Conservation (phyloP, 768 basidiomycete species). For the Agaricus sinodeliciosus region DNA sequence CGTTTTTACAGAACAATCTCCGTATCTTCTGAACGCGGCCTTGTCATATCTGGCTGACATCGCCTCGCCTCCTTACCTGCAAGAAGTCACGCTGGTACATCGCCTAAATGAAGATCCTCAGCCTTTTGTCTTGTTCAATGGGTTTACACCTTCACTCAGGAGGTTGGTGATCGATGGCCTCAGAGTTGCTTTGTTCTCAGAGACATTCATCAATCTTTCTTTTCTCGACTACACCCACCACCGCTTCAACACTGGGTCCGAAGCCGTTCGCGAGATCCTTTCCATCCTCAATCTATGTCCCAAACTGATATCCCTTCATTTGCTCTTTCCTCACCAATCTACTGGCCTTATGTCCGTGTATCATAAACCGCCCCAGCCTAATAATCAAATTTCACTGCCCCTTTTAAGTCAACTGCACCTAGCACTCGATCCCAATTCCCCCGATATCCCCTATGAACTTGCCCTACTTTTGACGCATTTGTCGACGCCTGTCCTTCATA, state of each 20-base stretch:
- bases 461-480: constrained; percentile 44
- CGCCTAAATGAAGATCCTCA: constrained; percentile 64
- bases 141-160: constrained; percentile 49
- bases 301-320: constrained; percentile 43
- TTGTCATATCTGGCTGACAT: constrained; percentile 53
- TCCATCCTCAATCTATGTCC: constrained; percentile 50
- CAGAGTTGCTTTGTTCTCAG: constrained; percentile 55
- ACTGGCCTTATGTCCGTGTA: constrained; percentile 8
- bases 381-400: constrained; percentile 34
- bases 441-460: constrained; percentile 60
- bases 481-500: constrained; percentile 38
- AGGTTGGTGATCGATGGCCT: constrained; percentile 58
- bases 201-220: constrained; percentile 54
- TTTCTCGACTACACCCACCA: constrained; percentile 70
- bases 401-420: constrained; percentile 42
- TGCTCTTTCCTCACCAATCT: constrained; percentile 39
- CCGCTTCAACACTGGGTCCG: constrained; percentile 52
- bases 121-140: constrained; percentile 59
- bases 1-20: constrained; percentile 45
- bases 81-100: constrained; percentile 37
- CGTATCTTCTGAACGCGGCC: constrained; percentile 64
- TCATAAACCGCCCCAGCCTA: constrained; percentile 23
- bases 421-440: constrained; percentile 33
- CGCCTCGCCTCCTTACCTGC: constrained; percentile 8
- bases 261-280: constrained; percentile 52